A percentile compares a stretch with the other conserved stretches of the same genome.
Conservation (phyloP, 2,329 filamentous ascomycete genomes). For the Cercospora zeae-maydis region DNA sequence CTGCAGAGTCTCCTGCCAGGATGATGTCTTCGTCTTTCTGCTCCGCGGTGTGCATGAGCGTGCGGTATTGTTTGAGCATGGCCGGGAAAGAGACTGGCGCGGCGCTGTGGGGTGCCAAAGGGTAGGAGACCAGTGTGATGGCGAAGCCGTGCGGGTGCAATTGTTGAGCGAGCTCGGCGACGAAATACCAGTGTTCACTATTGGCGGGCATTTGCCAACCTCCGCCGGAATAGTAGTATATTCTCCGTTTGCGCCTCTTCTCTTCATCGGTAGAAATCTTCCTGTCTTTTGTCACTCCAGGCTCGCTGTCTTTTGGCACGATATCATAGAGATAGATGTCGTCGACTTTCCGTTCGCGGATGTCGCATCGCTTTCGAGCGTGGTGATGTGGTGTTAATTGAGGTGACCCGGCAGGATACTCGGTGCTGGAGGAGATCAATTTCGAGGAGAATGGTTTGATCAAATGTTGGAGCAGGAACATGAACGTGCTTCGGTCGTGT, state of each 20-base stretch:
- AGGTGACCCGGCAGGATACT: slow-evolving; percentile 41
- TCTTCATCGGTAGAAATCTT: background rate
- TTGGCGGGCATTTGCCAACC: slow-evolving; percentile 54
- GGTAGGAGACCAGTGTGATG: slow-evolving; percentile 51
- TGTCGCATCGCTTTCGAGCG: slow-evolving; percentile 35
- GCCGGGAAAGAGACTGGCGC: slow-evolving; percentile 49
- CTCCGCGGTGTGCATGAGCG: slow-evolving; percentile 41
- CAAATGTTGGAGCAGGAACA: slow-evolving; percentile 39
- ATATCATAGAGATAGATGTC: slow-evolving; percentile 49
- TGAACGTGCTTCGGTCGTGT: slow-evolving; percentile 37
- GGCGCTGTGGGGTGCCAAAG: slow-evolving; percentile 53
- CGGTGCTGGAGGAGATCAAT: slow-evolving; percentile 36
- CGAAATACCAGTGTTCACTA: slow-evolving; percentile 52
- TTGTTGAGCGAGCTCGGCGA: slow-evolving; percentile 44
- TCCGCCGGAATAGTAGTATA: slow-evolving; percentile 57
- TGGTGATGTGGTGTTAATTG: slow-evolving; percentile 38
- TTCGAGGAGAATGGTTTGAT: slow-evolving; percentile 38
- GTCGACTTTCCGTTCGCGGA: slow-evolving; percentile 42
- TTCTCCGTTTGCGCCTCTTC: slow-evolving; percentile 31
- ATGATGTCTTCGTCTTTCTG: slow-evolving; percentile 44
- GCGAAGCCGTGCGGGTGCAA: slow-evolving; percentile 35
- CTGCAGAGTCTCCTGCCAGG: slow-evolving; percentile 55
- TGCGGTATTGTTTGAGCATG: slow-evolving; percentile 46
- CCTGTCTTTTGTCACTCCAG: background rate
- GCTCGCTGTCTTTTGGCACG: slow-evolving; percentile 16